Evolutionary conservation across 306 rosid genomes (phyloP).

Genomic region (Sicyos edulis): DNA sequence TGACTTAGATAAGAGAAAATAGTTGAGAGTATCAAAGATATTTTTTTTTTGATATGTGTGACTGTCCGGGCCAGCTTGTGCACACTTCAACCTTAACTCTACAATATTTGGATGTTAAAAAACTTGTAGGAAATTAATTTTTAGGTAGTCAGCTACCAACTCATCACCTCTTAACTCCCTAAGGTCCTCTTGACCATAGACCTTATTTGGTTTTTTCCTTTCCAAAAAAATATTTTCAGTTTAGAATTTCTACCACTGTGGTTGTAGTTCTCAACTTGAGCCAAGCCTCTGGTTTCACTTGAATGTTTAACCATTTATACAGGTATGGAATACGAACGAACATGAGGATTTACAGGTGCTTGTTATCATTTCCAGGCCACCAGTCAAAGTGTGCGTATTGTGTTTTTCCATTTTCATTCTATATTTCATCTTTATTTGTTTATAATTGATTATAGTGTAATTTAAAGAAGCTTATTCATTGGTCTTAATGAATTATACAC

Average conservation of each 20-base stretch:
- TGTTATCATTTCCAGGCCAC: conserved; percentile 76
- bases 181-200: background rate
- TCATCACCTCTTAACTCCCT: too few relatives aligned
- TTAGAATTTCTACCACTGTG: background rate
- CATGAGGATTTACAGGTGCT: conserved; percentile 77
- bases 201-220: background rate
- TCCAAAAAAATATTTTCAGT: background rate
- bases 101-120: too few relatives aligned
- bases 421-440: background rate
- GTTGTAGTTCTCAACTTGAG: conserved; percentile 9
- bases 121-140: too few relatives aligned
- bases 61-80: too few relatives aligned
- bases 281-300: conserved; percentile 10
- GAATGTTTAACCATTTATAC: conserved; percentile 24
- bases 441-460: background rate
- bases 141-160: too few relatives aligned
- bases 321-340: conserved; percentile 73
- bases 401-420: conserved; percentile 25
- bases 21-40: background rate
- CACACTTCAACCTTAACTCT: too few relatives aligned
- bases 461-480: background rate
- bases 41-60: too few relatives aligned
- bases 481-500: background rate
- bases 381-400: conserved; percentile 67
- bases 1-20: background rate